Base-by-base conservation (phyloP, 345 rosid genomes). In the Erodium maritimum region DNA sequence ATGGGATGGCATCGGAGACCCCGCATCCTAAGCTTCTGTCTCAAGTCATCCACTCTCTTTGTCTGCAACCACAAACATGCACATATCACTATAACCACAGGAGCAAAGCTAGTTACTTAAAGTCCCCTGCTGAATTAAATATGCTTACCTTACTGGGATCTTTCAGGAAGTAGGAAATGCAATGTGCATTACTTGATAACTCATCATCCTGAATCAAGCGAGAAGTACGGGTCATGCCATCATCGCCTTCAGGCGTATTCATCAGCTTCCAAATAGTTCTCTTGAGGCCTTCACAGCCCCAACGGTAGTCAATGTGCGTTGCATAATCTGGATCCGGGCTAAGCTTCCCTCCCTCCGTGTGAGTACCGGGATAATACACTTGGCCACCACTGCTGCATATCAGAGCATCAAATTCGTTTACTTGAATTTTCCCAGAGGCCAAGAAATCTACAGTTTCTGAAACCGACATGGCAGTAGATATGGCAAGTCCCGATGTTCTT, bases 1-100 rank as follows among this genome's bases (percentile, higher is more conserved):
- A 91, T 88, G 0, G 89, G 95, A 75, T 91, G 98, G 71, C 98
- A 88, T 37, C 98, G 95, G 21, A 91, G 95, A 21, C 98, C 98
- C 34, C 98, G 70, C 80, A 91, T 77, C 67, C 98, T 76, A 55
- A 91, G 87, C 75, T 83, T 91, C 79, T 86, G 96, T 65, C 95
- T 82, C 83, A 91, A 79, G 65, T 91, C 95, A 67, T 91, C 90
- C 23, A 91, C 75, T 64, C 52, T 85, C 74, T 69, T 80, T 5
- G 76, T 85, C 98, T 91, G 82, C 54, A 72, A 53, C 68, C 57
- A 65, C 65, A 75, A 59, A 29, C 4, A 29, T n/a, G n/a, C n/a
- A n/a, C n/a, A n/a, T n/a, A n/a, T n/a, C n/a, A n/a, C n/a, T n/a
- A n/a, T n/a, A n/a, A n/a, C n/a, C n/a, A n/a, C n/a, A n/a, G n/a